Base-by-base conservation (phyloP, 164 flowering plant genomes). In the Tetracentron sinense region DNA sequence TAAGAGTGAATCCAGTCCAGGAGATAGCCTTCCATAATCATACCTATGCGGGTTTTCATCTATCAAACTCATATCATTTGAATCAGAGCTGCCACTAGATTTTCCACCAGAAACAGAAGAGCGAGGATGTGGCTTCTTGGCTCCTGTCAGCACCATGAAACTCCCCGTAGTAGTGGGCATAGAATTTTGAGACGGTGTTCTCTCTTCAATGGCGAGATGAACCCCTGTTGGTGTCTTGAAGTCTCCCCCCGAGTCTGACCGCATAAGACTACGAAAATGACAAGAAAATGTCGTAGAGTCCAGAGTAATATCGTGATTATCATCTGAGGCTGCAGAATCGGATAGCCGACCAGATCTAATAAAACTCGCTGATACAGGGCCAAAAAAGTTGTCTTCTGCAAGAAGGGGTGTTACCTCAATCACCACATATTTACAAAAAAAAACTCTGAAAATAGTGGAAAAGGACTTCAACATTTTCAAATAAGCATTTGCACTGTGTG, bases 211-310 rank as follows among this genome's bases (percentile, higher is more conserved):
- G 26, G 68, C 42, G 54, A 75, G 70, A 14, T 53, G 61, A 48
- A 60, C 62, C 26, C 73, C 76, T 7, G 85, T 74, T 51, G 96
- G 87, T 12, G 96, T 90, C 72, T 73, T 78, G 25, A 76, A 50
- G 46, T 82, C 78, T 25, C 64, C 77, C 33, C 75, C 90, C 0
- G 83, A 79, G 11, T 80, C 87, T 53, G 88, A 85, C 68, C 66
- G 81, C 21, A 78, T 78, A 73, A 91, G 87, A 60, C 90, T 94
- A 14, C 80, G 87, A 67, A 74, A 94, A 76, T 91, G 95, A 89
- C 89, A 75, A 1, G 97, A 86, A 66, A 94, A 90, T 35, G 95
- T 86, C 12, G 96, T 86, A 11, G 98, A 91, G 72, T 94, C 98
- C 88, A 94, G 73, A 8, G 98, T 89, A 25, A 83, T 51, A 48